Percentiles rank a stretch among this genome's conserved stretches.
These are phyloP conservation scores for Closterium sp. DNA, from an alignment of 139 green algal genomes.

Conservation along the genomic window DNA sequence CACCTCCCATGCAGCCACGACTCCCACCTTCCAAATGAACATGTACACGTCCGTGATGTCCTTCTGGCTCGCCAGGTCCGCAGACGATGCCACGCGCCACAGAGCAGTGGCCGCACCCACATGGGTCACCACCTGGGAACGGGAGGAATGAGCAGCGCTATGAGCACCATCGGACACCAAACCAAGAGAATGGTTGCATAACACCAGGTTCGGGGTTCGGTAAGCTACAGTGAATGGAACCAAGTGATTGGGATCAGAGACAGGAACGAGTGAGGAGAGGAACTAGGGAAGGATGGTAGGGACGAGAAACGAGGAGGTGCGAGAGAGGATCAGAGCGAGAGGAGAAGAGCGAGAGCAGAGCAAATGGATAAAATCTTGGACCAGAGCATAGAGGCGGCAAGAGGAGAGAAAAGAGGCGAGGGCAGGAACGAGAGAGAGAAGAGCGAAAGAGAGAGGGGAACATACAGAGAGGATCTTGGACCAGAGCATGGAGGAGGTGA, in stretches of 20 bases:
- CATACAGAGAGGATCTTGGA: constrained; percentile 53
- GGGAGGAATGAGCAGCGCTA: not conserved
- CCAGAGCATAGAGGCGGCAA: no score
- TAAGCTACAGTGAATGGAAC: no score
- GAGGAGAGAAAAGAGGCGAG: not conserved
- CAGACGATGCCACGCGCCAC: not conserved
- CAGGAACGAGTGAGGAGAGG: not conserved
- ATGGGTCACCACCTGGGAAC: constrained; percentile 2
- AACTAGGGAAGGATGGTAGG: no score
- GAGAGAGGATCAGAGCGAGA: not conserved
- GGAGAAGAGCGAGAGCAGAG: not conserved
- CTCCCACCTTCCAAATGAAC: constrained; percentile 55
- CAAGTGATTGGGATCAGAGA: no score
- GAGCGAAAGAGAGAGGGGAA: not conserved
- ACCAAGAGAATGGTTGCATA: no score
- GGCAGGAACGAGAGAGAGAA: not conserved
- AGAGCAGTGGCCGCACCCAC: constrained; percentile 1
- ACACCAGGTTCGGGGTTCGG: no score
- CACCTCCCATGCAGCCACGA: no score
- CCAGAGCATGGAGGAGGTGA: constrained; percentile 52
- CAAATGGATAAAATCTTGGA: not conserved
- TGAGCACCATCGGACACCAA: not conserved
- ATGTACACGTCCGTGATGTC: constrained; percentile 47
- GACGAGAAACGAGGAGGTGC: not conserved
- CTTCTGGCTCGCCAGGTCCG: constrained; percentile 7